Percentiles rank a stretch among this genome's conserved stretches.
These are phyloP conservation scores for Zymoseptoria passerinii DNA, from an alignment of 2,329 filamentous ascomycete genomes.

Conservation along the genomic window DNA sequence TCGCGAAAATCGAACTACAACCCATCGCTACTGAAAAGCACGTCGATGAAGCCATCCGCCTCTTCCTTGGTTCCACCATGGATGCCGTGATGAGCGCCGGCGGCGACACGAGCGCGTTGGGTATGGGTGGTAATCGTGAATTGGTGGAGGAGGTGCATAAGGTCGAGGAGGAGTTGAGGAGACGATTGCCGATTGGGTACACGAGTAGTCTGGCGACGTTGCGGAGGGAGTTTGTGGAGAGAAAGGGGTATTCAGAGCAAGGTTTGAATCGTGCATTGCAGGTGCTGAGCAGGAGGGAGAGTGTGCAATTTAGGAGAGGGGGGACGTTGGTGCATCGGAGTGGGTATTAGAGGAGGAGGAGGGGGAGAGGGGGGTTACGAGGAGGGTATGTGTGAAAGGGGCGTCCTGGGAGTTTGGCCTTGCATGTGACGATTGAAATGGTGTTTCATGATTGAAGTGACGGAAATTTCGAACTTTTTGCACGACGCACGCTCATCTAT, in stretches of 20 bases:
- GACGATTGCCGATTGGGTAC: constrained; percentile 88
- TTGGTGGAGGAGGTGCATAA: constrained; percentile 82
- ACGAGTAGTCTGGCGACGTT: constrained; percentile 82
- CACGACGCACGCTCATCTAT: no score
- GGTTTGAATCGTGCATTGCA: constrained; percentile 75
- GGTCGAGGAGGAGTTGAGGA: constrained; percentile 80
- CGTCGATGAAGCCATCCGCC: constrained; percentile 91
- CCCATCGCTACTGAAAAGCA: constrained; percentile 82
- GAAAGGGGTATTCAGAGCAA: constrained; percentile 81
- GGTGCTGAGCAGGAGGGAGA: constrained; percentile 79
- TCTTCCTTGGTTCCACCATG: constrained; percentile 97
- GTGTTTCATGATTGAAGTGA: no score
- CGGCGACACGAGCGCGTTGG: constrained; percentile 64
- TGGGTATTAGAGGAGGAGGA: constrained; percentile 32
- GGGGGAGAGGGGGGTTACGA: not conserved
- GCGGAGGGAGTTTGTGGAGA: constrained; percentile 82
- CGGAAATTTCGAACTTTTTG: no score
- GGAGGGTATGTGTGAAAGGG: no score
- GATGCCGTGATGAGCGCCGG: constrained; percentile 60
- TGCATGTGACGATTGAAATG: no score
- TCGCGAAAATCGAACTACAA: constrained; percentile 82
- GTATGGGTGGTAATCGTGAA: constrained; percentile 68
- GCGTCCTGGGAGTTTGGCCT: no score
- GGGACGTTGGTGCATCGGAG: constrained; percentile 67
- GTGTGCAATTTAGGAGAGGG: constrained; percentile 70